phyloP scores from a whole-genome alignment of 148 eudicot genomes.

The Mesembryanthemum crystallinum region DNA sequence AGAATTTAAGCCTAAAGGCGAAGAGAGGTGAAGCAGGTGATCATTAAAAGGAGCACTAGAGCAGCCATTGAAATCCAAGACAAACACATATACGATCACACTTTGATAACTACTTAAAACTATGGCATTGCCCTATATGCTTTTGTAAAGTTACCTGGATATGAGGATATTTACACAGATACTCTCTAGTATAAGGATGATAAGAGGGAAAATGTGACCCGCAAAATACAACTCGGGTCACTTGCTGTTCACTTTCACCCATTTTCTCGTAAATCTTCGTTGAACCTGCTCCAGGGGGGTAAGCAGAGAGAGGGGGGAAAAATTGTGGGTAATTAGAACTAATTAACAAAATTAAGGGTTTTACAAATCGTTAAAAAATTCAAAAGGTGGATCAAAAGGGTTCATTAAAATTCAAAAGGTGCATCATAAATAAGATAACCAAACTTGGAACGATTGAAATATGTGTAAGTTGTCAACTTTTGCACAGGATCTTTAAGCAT shows the following conservation, averaged over 20 bases:
- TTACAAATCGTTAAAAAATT: no score
- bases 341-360: background rate
- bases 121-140: no score
- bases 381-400: background rate
- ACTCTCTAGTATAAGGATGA: constrained; percentile 70
- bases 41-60: no score
- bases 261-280: constrained; percentile 37
- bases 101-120: no score
- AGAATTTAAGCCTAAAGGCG: no score
- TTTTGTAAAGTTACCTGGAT: constrained; percentile 55
- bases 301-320: background rate
- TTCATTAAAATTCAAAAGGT: background rate
- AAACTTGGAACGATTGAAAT: no score
- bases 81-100: no score
- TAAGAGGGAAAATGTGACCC: constrained; percentile 72
- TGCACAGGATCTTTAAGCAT: no score
- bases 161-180: constrained; percentile 47
- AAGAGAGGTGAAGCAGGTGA: no score
- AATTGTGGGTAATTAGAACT: background rate
- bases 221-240: constrained; percentile 71
- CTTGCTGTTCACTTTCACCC: constrained; percentile 28
- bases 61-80: no score
- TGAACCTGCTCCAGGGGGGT: constrained; percentile 8
- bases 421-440: no score
- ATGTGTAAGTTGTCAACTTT: no score